Conservation (phyloP, 441 rosid species). For the Geranium incanum region DNA sequence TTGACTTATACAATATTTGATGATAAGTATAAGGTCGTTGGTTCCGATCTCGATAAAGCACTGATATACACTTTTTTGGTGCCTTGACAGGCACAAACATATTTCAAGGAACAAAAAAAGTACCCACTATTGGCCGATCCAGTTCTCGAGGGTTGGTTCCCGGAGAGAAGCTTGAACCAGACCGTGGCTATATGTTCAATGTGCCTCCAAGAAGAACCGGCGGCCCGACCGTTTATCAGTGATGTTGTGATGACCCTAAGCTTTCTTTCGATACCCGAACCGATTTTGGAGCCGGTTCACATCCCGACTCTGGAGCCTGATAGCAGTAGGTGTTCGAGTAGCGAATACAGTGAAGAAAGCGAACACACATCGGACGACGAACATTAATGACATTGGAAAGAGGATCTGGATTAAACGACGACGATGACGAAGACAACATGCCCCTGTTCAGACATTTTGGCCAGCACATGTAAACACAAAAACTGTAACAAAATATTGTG, state of each 20-base stretch:
- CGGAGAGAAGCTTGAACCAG: slow-evolving; percentile 74
- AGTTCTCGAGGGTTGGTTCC: slow-evolving; percentile 35
- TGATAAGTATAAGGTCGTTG: not conserved
- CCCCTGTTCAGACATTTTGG: not conserved
- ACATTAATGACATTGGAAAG: not conserved
- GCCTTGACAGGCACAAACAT: slow-evolving; percentile 58
- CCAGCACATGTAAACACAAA: not conserved
- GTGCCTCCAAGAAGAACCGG: slow-evolving; percentile 83
- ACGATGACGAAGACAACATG: too few relatives aligned
- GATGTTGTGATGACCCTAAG: slow-evolving; percentile 69
- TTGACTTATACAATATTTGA: not conserved
- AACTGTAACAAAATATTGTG: too few relatives aligned
- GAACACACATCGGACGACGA: not conserved
- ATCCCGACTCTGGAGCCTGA: not conserved
- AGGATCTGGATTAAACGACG: too few relatives aligned
- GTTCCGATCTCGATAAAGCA: not conserved
- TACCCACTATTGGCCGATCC: slow-evolving; percentile 89
- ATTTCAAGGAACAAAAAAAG: slow-evolving; percentile 68
- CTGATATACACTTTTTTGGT: not conserved
- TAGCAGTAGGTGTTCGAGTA: not conserved
- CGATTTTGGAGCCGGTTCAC: too few relatives aligned
- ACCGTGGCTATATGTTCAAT: slow-evolving; percentile 90
- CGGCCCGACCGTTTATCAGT: slow-evolving; percentile 80
- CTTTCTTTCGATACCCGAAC: slow-evolving; percentile 39
- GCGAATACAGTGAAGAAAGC: not conserved